These are phyloP conservation scores for Huiozyma sinensis DNA, from an alignment of 805 yeast genomes.

Conservation along the genomic window DNA sequence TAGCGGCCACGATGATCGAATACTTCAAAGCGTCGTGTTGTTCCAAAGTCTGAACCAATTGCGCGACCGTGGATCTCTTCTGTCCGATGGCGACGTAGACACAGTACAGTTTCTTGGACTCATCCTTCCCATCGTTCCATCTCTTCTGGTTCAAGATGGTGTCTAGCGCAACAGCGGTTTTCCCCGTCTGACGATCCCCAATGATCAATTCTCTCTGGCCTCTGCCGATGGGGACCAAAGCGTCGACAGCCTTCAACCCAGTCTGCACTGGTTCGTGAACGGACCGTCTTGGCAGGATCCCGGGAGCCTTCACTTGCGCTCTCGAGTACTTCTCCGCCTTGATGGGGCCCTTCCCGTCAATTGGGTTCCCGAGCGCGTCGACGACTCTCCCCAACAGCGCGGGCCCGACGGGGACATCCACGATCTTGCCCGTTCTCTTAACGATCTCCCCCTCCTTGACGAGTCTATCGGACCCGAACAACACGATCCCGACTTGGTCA, in stretches of 20 bases:
- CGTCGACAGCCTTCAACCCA: constrained; percentile 98
- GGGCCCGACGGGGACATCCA: constrained; percentile 98
- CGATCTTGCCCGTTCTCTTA: constrained; percentile 99
- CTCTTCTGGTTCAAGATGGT: constrained; percentile 98
- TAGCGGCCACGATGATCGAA: constrained; percentile 97
- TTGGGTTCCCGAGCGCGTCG: constrained; percentile 98
- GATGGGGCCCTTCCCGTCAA: constrained; percentile 99
- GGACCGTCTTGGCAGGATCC: constrained; percentile 98
- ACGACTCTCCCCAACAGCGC: constrained; percentile 97
- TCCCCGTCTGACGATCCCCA: constrained; percentile 99
- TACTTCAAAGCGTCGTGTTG: constrained; percentile 96
- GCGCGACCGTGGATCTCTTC: constrained; percentile 99
- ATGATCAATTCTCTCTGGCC: constrained; percentile 99
- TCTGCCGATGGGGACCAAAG: constrained; percentile 99
- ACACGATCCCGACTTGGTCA: constrained; percentile 99
- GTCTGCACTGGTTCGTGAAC: constrained; percentile 99
- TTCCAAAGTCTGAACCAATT: constrained; percentile 97
- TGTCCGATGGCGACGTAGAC: constrained; percentile 99
- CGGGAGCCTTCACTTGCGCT: constrained; percentile 99
- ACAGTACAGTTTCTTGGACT: constrained; percentile 97
- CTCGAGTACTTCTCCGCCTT: constrained; percentile 73
- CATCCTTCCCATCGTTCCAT: constrained; percentile 93
- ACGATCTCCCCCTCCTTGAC: constrained; percentile 99
- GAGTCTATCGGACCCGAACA: constrained; percentile 97
- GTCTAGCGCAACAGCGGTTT: constrained; percentile 98